Evolutionary conservation across 73 alveolate genomes (phyloP), one percentile per base, ranked within the genome.

Genomic region (Chromera velia): DNA sequence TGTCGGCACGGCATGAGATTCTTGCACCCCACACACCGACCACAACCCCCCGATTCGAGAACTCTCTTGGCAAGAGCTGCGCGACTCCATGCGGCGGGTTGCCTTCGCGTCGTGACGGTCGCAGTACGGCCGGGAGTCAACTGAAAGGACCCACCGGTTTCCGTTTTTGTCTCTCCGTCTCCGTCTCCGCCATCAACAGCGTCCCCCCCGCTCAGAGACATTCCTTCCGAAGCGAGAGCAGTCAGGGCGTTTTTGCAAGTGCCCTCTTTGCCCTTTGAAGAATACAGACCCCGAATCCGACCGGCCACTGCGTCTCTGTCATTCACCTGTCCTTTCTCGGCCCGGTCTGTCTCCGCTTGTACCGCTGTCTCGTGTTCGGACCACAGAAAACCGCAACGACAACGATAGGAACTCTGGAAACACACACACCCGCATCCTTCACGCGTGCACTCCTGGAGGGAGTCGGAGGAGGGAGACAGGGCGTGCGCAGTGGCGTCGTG

Each of bases 11-110:
- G 78, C 78, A 70, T 70, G 33, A 62, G 33, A 70, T 70, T 70
- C 68, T 70, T 70, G 45, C 78, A 70, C 19, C 78, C 78, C 78
- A 28, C 45, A 24, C 78, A 70, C 45, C 45, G 33, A n/a, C 78
- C 78, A 70, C 78, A 70, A 9, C 78, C 78, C 10, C n/a, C n/a
- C n/a, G n/a, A n/a, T n/a, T n/a, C n/a, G n/a, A n/a, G n/a, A n/a
- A n/a, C n/a, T n/a, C n/a, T n/a, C n/a, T n/a, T n/a, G n/a, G n/a
- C n/a, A n/a, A n/a, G n/a, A n/a, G n/a, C n/a, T n/a, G n/a, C n/a
- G n/a, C n/a, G n/a, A n/a, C n/a, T n/a, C n/a, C n/a, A n/a, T n/a
- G n/a, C n/a, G n/a, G n/a, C n/a, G n/a, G n/a, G n/a, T n/a, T n/a
- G n/a, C n/a, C n/a, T n/a, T n/a, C n/a, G n/a, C n/a, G n/a, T n/a